Conservation (phyloP, 2,329 filamentous ascomycete genomes). For the Colletotrichum chrysophilum region DNA sequence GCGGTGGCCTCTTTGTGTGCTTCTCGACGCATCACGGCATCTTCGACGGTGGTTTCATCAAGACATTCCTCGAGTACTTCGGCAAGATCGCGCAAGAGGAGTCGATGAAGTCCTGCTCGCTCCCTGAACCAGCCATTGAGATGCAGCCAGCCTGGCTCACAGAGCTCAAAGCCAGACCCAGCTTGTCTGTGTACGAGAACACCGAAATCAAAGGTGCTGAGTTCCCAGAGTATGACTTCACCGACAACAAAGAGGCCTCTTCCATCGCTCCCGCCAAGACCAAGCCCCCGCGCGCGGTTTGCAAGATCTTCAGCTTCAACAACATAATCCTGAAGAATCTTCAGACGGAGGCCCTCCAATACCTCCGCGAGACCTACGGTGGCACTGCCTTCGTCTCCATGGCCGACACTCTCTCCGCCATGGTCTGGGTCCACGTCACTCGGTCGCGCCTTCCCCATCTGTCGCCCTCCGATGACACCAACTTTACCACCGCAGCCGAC, state of each 20-base stretch:
- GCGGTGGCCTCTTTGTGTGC: constrained; percentile 13
- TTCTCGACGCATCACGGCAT: constrained; percentile 46
- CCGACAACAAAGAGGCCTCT: background rate
- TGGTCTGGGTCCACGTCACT: constrained; percentile 11
- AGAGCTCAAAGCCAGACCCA: background rate
- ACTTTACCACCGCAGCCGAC: background rate
- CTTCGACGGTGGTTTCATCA: constrained; percentile 23
- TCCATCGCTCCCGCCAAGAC: background rate
- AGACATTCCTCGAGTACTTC: constrained; percentile 5
- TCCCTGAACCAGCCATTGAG: too few relatives aligned
- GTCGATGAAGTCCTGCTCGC: too few relatives aligned
- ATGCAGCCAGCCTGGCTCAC: background rate
- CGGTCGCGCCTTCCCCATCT: background rate
- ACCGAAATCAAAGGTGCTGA: background rate
- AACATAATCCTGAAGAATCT: background rate
- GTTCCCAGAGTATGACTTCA: constrained; percentile 6
- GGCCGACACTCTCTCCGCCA: background rate
- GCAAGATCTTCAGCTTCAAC: background rate
- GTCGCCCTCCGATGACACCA: background rate
- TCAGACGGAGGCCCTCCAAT: background rate
- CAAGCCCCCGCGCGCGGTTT: background rate
- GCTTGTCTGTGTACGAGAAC: background rate
- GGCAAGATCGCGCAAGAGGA: background rate
- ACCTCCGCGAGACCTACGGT: background rate
- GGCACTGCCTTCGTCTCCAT: background rate